phyloP scores from a whole-genome alignment of 371 early-diverging fungal genomes.

The Chytridium lagenaria region DNA sequence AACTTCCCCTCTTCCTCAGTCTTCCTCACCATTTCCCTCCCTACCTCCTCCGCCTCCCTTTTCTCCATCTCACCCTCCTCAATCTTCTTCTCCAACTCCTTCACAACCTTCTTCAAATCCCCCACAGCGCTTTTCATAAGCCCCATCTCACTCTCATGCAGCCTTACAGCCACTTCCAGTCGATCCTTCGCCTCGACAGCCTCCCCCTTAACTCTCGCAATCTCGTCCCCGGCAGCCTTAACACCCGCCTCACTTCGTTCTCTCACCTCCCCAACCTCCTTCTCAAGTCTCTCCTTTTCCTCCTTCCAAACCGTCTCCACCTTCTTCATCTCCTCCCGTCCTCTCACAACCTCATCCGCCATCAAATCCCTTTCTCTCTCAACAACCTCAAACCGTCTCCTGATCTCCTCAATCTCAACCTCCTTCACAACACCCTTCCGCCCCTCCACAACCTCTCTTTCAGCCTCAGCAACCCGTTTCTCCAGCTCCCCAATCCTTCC shows the following conservation, averaged over 20 bases:
- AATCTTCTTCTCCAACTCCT: neutral
- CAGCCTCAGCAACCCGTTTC: neutral
- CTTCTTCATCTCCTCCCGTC: neutral
- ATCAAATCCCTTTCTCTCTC: constrained; percentile 7
- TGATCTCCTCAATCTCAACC: neutral
- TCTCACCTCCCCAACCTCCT: too few relatives aligned
- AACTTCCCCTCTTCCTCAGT: neutral
- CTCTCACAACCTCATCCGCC: neutral
- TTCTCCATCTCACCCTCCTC: neutral
- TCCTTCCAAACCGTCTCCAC: neutral
- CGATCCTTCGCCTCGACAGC: neutral
- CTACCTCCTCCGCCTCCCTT: neutral
- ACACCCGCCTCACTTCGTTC: neutral
- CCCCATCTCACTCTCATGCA: neutral
- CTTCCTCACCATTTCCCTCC: neutral
- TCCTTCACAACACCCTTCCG: neutral
- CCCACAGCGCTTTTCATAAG: neutral
- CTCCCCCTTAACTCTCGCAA: neutral
- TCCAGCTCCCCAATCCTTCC: neutral
- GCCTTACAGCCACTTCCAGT: neutral
- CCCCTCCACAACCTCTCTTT: neutral
- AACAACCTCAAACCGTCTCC: neutral
- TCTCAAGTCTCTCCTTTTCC: neutral
- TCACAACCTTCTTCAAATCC: neutral
- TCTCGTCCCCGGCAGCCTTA: neutral